A percentile compares a stretch with the other conserved stretches of the same genome.
Conservation (phyloP, 2,329 filamentous ascomycete genomes). For the Plectosphaerella plurivora region DNA sequence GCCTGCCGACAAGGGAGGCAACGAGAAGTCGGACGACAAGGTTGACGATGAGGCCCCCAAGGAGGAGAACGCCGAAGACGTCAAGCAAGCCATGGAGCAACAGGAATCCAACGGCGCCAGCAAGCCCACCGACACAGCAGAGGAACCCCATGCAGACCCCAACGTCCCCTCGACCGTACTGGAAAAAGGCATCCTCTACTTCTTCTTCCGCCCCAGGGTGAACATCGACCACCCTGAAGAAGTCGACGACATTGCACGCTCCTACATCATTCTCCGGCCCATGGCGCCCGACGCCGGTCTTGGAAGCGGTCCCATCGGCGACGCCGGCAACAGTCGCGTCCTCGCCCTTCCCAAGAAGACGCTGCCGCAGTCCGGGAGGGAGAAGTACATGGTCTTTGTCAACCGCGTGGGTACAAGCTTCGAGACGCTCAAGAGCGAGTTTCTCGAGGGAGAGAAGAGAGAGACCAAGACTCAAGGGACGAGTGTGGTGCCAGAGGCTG, state of each 20-base stretch:
- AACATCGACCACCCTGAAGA: slow-evolving; percentile 64
- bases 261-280: slow-evolving; percentile 74
- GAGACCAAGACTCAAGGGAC: slow-evolving; percentile 71
- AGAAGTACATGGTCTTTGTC: slow-evolving; percentile 78
- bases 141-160: slow-evolving; percentile 5
- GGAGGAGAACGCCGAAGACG: neutral
- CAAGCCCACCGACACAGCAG: slow-evolving; percentile 4
- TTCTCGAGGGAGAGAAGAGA: slow-evolving; percentile 65
- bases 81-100: neutral
- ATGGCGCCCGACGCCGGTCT: slow-evolving; percentile 66
- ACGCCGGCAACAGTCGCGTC: slow-evolving; percentile 61
- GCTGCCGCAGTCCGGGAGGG: slow-evolving; percentile 62
- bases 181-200: slow-evolving; percentile 88
- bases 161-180: slow-evolving; percentile 48
- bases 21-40: neutral
- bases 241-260: slow-evolving; percentile 70
- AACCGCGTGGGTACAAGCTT: slow-evolving; percentile 67
- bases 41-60: neutral
- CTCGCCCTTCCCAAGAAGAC: slow-evolving; percentile 81
- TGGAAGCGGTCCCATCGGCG: slow-evolving; percentile 41
- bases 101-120: neutral
- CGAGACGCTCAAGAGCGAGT: slow-evolving; percentile 65
- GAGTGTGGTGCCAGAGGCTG: slow-evolving; percentile 64
- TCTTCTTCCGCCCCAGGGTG: slow-evolving; percentile 79
- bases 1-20: neutral